Percentiles rank a stretch among this genome's conserved stretches.
Conservation (phyloP, 257 asterid genomes). For the Przewalskia tangutica region DNA sequence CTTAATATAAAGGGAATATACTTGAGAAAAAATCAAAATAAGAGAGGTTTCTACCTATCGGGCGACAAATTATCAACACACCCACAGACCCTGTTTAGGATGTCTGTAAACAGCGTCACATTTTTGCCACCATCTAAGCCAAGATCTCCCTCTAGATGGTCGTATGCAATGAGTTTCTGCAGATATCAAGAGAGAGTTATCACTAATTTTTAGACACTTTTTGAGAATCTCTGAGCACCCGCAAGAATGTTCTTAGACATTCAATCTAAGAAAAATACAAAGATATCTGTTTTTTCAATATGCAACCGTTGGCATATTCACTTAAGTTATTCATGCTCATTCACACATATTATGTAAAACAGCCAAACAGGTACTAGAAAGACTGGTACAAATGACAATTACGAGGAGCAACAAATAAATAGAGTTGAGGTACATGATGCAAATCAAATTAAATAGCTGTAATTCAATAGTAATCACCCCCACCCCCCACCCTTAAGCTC, state of each 20-base stretch:
- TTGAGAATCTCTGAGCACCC: not conserved
- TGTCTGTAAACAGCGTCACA: slow-evolving; percentile 59
- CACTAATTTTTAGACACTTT: not conserved
- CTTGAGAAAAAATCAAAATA: not conserved
- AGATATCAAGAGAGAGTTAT: not conserved
- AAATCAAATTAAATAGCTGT: not conserved
- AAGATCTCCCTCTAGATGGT: slow-evolving; percentile 97
- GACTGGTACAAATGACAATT: not conserved
- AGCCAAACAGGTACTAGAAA: not conserved
- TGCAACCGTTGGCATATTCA: not conserved
- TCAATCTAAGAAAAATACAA: not conserved
- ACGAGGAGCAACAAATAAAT: not conserved
- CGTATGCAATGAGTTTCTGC: slow-evolving; percentile 97
- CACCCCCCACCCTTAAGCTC: not conserved
- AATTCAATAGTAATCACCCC: not conserved
- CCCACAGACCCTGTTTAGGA: slow-evolving; percentile 77
- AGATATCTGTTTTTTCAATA: not conserved
- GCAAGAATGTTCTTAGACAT: not conserved
- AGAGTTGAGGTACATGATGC: not conserved
- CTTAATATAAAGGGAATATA: not conserved
- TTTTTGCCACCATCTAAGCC: slow-evolving; percentile 84
- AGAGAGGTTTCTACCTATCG: slow-evolving; percentile 52
- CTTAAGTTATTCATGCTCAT: not conserved
- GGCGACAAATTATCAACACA: slow-evolving; percentile 94
- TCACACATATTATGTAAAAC: not conserved